Base-by-base conservation (phyloP, 805 yeast species). In the Nakazawaea siamensis region DNA sequence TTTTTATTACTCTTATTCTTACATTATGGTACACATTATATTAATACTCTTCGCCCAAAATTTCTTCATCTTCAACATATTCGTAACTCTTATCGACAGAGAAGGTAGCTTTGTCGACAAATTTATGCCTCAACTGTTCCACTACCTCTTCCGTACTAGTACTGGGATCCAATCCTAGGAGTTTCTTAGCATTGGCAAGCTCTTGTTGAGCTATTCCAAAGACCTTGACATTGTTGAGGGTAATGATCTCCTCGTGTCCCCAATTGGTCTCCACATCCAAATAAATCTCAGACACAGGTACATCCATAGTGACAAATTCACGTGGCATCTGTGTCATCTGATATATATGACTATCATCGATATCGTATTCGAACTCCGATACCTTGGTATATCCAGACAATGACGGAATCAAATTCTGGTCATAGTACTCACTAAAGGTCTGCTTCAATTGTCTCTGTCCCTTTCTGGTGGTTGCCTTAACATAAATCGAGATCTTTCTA, bases 261-360 rank as follows among this genome's bases (percentile, higher is more conserved):
- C 43, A 40, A 21, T 40, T 40, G 15, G 32, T 18, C 14, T 40
- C 37, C 5, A 40, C 29, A 13, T 33, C 38, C 8, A 40, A 15
- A 13, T 37, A 33, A 4, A 40, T 21, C n/a, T 37, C 36, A 10
- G 13, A 12, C 10, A 37, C 23, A 6, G 31, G 34, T 10, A 39
- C 29, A 11, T 34, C 20, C 23, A 39, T 16, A 19, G 8, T 16
- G 18, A 26, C 16, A 19, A 31, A 39, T 25, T 33, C 27, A 17
- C 27, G 24, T 11, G 41, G 41, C 5, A 40, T 11, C 8, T 17
- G 20, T 5, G 28, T 18, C 16, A 18, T 31, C 17, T 40, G 43
- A 20, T 19, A 23, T 4, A 33, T 26, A 29, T 39, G 39, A 5
- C 24, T 18, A 15, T 32, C 27, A 11, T 37, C 17, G 11, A 39